Conservation (phyloP, 805 yeast genomes). For the Starmerella riodocensis region DNA sequence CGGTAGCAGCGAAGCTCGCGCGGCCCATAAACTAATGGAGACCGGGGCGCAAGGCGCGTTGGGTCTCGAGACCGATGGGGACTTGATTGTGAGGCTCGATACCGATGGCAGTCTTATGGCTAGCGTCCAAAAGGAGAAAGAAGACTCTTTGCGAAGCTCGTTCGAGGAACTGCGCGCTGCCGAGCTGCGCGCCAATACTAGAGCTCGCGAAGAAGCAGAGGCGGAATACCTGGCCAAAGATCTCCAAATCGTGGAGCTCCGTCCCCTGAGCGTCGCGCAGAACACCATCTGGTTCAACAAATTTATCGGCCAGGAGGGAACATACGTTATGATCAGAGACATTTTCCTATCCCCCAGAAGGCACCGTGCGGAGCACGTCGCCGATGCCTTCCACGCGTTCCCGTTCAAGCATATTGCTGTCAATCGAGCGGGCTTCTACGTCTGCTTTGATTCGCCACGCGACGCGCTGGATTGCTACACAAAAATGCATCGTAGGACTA, state of each 20-base stretch:
- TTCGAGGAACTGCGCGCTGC: too few species aligned
- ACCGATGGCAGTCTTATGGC: not conserved
- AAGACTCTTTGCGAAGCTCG: too few species aligned
- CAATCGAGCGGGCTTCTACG: slow-evolving; percentile 8
- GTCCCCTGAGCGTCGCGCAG: slow-evolving; percentile 1
- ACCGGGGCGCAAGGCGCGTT: not conserved
- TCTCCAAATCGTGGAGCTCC: slow-evolving; percentile 5
- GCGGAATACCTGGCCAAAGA: not conserved
- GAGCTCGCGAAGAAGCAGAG: not conserved
- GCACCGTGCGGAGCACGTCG: slow-evolving; percentile 1
- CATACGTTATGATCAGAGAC: slow-evolving; percentile 9
- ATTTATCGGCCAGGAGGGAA: slow-evolving; percentile 2
- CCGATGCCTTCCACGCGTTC: slow-evolving; percentile 1
- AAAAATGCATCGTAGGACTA: not conserved
- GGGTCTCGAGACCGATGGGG: not conserved
- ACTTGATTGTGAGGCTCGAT: slow-evolving; percentile 1
- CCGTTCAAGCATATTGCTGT: slow-evolving; percentile 1
- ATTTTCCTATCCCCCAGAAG: not conserved
- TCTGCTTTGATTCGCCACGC: slow-evolving; percentile 1
- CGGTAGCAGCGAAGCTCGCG: not conserved
- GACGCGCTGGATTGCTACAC: slow-evolving; percentile 3
- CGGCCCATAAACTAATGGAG: not conserved
- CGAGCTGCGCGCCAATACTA: not conserved
- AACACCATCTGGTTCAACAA: slow-evolving; percentile 8
- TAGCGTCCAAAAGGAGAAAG: too few species aligned